Conservation (phyloP, 176 grass and related monocot species). For the Oryza glumipatula region DNA sequence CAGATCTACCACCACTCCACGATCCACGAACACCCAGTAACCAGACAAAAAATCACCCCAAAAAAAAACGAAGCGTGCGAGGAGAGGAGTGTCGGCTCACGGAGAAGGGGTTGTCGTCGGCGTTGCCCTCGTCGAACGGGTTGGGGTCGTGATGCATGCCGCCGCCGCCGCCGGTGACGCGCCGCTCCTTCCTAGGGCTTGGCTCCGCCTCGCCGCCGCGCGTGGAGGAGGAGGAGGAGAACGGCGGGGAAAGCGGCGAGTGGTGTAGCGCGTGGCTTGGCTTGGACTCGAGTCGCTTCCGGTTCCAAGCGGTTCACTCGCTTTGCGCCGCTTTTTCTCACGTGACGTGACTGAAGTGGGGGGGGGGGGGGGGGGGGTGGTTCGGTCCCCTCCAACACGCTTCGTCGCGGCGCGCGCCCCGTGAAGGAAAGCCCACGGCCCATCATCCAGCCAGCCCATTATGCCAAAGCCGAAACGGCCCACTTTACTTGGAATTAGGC, state of each 20-base stretch:
- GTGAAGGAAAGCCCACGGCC: not conserved
- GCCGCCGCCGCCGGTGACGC: conserved; percentile 13
- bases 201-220: conserved; percentile 28
- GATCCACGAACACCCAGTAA: not conserved
- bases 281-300: conserved; percentile 44
- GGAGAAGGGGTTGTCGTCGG: conserved; percentile 66
- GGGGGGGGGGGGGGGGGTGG: not conserved
- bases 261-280: not conserved
- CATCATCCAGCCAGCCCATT: not conserved
- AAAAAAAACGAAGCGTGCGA: not conserved
- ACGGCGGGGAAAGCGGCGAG: conserved; percentile 21
- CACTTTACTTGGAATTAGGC: no score
- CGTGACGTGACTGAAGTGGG: conserved; percentile 31
- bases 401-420: not conserved
- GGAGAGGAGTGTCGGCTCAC: conserved; percentile 30
- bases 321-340: conserved; percentile 19
- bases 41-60: not conserved
- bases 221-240: not conserved
- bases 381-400: conserved; percentile 24
- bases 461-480: no score
- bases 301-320: conserved; percentile 38
- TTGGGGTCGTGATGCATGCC: conserved; percentile 78
- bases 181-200: not conserved
- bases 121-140: conserved; percentile 76
- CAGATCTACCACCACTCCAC: conserved; percentile 37